Percentiles rank a stretch among this genome's conserved stretches.
Evolutionary conservation across 73 alveolate species (phyloP).

Genomic region (Uronychia setigera): DNA sequence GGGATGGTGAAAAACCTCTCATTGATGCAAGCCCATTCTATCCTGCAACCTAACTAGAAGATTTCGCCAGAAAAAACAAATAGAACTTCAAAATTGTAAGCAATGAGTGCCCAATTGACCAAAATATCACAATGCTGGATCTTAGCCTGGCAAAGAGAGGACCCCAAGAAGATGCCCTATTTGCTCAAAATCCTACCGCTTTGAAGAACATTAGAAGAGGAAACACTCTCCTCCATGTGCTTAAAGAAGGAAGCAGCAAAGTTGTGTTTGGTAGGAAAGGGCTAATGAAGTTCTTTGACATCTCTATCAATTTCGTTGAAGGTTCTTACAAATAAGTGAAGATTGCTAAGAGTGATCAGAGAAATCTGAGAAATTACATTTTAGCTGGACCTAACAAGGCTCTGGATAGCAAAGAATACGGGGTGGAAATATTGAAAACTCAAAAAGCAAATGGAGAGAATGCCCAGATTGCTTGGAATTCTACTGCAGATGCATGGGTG

Average conservation of each 20-base stretch:
- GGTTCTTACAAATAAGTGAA: constrained; percentile 1
- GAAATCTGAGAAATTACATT: constrained; percentile 39
- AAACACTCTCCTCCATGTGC: constrained; percentile 20
- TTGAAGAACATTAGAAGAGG: constrained; percentile 48
- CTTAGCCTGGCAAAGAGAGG: constrained; percentile 16
- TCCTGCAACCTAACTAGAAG: not conserved
- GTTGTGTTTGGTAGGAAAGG: constrained; percentile 51
- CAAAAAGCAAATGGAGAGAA: constrained; percentile 94
- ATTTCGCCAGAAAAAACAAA: not conserved
- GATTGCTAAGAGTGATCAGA: constrained; percentile 7
- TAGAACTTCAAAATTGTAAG: not conserved
- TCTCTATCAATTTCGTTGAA: constrained; percentile 7
- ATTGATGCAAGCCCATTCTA: not conserved
- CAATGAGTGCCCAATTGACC: not conserved
- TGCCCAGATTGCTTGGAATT: constrained; percentile 83
- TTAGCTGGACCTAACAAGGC: constrained; percentile 27
- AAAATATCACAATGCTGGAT: not conserved
- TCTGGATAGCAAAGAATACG: constrained; percentile 8
- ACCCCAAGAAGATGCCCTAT: constrained; percentile 27
- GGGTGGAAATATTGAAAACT: constrained; percentile 40
- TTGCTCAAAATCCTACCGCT: constrained; percentile 7
- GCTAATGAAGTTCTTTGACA: constrained; percentile 50
- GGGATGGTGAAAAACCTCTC: not conserved
- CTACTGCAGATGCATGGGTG: constrained; percentile 77
- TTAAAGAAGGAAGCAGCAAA: not conserved